Base-by-base conservation (phyloP, 2,329 filamentous ascomycete species). In the Chaetomium sp. region DNA sequence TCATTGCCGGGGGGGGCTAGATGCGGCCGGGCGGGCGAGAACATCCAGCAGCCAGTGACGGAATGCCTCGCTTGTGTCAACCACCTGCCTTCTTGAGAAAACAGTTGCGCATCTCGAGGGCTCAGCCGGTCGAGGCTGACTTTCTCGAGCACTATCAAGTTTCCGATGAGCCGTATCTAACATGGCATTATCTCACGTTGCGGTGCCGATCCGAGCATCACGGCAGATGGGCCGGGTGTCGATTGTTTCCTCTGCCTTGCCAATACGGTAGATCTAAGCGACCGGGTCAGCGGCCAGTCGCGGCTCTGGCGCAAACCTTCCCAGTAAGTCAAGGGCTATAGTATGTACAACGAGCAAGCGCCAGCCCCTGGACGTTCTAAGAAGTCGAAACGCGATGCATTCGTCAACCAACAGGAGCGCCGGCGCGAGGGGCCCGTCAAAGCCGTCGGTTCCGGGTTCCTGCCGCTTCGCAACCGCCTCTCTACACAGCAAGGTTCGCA, bases 11-110 rank as follows among this genome's bases (percentile, higher is more conserved):
- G 25, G 25, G 50, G n/a, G 3, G 8, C 21, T 45, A 23, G 31
- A 57, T 42, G 31, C 16, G 12, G 29, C 31, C 31, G 55, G 58
- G 51, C 60, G 65, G 61, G 62, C 56, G 54, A 61, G 7, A 42
- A 55, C 59, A 57, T 56, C 55, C 25, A 50, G 58, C 35, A 38
- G 31, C 33, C 58, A 45, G 50, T 64, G 62, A 66, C 45, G 60
- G 55, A 45, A 58, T 67, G 59, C 21, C 33, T 59, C 55, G 54
- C 25, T 31, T 31, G 50, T 23, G 21, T 54, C 27, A 10, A 9
- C 64, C 65, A 68, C 67, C 67, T 70, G 60, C 65, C 65, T 57
- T 58, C 33, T 69, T 68, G 59, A 67, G 64, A 56, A 51, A 21
- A 54, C 13, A 25, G 29, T 23, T n/a, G 54, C 23, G 27, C 33